These are phyloP conservation scores for Aspergillus arachidicola DNA, from an alignment of 2,329 filamentous ascomycete genomes.

Conservation along the genomic window DNA sequence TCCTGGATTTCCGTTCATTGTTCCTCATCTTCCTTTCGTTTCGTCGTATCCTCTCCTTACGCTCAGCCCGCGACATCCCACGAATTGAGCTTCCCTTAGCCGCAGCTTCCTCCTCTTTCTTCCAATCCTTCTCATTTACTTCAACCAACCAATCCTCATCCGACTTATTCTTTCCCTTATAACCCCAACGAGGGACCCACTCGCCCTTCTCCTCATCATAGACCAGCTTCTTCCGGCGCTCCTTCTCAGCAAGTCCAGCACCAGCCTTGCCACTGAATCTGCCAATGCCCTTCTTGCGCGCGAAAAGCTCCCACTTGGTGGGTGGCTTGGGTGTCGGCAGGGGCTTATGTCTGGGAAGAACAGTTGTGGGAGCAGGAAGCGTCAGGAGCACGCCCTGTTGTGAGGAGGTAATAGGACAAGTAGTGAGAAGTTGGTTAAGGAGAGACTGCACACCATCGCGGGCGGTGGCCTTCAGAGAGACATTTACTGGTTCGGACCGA, in stretches of 20 bases:
- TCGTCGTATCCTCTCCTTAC: constrained; percentile 63
- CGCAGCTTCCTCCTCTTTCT: constrained; percentile 63
- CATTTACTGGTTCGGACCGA: constrained; percentile 58
- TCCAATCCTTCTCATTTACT: constrained; percentile 76
- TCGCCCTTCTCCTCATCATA: constrained; percentile 84
- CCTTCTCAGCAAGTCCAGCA: constrained; percentile 64
- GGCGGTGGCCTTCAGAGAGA: constrained; percentile 70
- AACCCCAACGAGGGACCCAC: constrained; percentile 95
- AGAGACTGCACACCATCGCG: constrained; percentile 90
- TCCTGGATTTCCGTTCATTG: constrained; percentile 59
- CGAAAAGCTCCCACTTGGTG: constrained; percentile 96
- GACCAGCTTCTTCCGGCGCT: constrained; percentile 67
- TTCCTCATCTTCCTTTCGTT: constrained; percentile 69
- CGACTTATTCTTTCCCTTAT: constrained; percentile 85
- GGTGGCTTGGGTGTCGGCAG: constrained; percentile 77
- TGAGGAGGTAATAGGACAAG: constrained; percentile 73
- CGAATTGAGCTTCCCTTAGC: constrained; percentile 65
- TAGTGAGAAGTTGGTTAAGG: constrained; percentile 91
- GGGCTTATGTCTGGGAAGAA: constrained; percentile 87
- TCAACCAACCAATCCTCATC: constrained; percentile 87
- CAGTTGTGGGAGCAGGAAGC: constrained; percentile 70
- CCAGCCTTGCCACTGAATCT: constrained; percentile 71
- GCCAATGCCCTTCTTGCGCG: constrained; percentile 90
- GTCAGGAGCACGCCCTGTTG: constrained; percentile 72
- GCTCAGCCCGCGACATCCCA: constrained; percentile 68